Evolutionary conservation across 495 filamentous ascomycete species (phyloP), one percentile per base, ranked within the genome.

Genomic region (Podospora conica): DNA sequence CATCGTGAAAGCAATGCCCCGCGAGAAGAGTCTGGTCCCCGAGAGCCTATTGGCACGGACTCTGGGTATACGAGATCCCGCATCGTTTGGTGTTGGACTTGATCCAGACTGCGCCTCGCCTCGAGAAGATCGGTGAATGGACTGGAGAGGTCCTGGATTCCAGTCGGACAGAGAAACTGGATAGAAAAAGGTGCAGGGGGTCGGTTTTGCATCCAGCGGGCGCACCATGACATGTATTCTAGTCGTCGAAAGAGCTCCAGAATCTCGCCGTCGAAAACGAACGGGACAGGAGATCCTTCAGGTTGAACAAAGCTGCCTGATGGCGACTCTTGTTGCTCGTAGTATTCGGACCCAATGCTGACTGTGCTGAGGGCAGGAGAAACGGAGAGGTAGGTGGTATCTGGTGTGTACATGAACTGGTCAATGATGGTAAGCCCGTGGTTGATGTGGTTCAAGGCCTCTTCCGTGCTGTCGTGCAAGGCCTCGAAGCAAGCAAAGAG

Each of bases 401-500:
- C 53, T 53, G 58, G 10, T 3, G 56, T 24, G 27, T 27, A 29
- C 25, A 70, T 31, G 29, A 75, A 69, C 22, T 75, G 69, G 6
- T 69, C 65, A 12, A 72, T 28, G 22, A 76, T 70, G 58, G 60
- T 68, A 3, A 70, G 64, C 1, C 74, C 74, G 60, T 72, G 69
- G 59, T 59, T 70, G 53, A 76, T 70, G 60, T 76, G 74, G 15
- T 67, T 56, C 10, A 70, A 27, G 10, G 74, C 74, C 7, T 66
- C 66, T 0, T 65, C 64, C n/a, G 53, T 48, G 59, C 69, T 71
- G n/a, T 66, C 70, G 54, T 72, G 67, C 24, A 76, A 31, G 15
- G 65, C 67, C 62, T 74, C 74, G 59, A 74, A 76, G 58, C 67
- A 64, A 10, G 71, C 64, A 25, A 76, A 76, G 7, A 76, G 60